These are phyloP conservation scores for Marasmius tenuissimus DNA, from an alignment of 1,284 basidiomycete genomes.

Conservation along the genomic window DNA sequence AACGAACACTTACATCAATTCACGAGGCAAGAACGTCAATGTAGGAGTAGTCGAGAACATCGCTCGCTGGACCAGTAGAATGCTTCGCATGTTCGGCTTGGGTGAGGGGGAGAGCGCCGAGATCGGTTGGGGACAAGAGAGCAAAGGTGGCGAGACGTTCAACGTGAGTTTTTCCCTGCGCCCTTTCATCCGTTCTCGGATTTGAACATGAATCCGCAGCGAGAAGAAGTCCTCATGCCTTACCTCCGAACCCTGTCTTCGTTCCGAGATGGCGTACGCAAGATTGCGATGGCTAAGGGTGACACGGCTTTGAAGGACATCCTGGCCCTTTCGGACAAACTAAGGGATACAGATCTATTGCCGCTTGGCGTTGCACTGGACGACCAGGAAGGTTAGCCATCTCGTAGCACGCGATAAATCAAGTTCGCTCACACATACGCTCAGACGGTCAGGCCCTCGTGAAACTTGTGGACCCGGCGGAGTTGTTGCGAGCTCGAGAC, in stretches of 20 bases:
- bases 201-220: constrained; percentile 40
- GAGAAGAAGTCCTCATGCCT: constrained; percentile 87
- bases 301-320: constrained; percentile 76
- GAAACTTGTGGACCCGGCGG: constrained; percentile 86
- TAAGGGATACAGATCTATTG: constrained; percentile 89
- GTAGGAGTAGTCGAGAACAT: constrained; percentile 71
- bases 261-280: constrained; percentile 91
- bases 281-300: constrained; percentile 75
- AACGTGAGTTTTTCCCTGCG: constrained; percentile 53
- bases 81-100: constrained; percentile 95
- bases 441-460: constrained; percentile 92
- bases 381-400: constrained; percentile 82
- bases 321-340: constrained; percentile 81
- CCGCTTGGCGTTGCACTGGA: constrained; percentile 95
- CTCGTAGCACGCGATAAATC: background rate
- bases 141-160: constrained; percentile 37
- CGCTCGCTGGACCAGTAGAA: constrained; percentile 84
- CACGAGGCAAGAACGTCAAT: constrained; percentile 62
- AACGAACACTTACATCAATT: constrained; percentile 87
- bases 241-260: constrained; percentile 85
- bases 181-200: constrained; percentile 6
- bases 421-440: constrained; percentile 7
- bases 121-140: constrained; percentile 73
- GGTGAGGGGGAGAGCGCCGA: constrained; percentile 74
- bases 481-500: constrained; percentile 83